Evolutionary conservation across 1,284 basidiomycete genomes (phyloP).

Genomic region (Apiotrichum domesticum): DNA sequence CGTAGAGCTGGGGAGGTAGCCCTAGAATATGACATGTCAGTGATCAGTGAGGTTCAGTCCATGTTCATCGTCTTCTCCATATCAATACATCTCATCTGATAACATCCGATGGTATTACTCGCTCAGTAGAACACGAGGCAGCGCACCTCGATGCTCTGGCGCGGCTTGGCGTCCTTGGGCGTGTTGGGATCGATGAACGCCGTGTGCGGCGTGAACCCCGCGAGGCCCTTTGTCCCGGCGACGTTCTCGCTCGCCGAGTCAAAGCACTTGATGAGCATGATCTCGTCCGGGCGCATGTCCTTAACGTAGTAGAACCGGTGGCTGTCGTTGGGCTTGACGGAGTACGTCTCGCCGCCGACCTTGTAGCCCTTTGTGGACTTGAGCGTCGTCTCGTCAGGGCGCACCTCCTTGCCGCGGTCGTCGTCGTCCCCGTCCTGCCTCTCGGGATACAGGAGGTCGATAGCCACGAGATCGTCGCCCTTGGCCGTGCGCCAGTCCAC

Average conservation of each 20-base stretch:
- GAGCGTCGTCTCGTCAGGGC: background rate
- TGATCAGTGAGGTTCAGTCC: too few relatives aligned
- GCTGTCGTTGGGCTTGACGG: slow-evolving; percentile 8
- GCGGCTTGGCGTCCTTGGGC: slow-evolving; percentile 9
- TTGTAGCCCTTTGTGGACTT: slow-evolving; percentile 9
- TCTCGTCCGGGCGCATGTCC: slow-evolving; percentile 17
- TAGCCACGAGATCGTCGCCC: slow-evolving; percentile 7
- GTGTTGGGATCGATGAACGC: slow-evolving; percentile 16
- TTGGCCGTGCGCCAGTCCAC: slow-evolving; percentile 15
- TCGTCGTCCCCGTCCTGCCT: slow-evolving; percentile 12
- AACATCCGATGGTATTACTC: too few relatives aligned
- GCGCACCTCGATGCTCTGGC: slow-evolving; percentile 20
- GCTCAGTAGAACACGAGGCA: slow-evolving; percentile 15
- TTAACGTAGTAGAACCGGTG: slow-evolving; percentile 18
- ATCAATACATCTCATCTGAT: too few relatives aligned
- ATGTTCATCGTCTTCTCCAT: too few relatives aligned
- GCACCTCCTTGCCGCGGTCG: slow-evolving; percentile 14
- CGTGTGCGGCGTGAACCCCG: slow-evolving; percentile 19
- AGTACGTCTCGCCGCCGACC: slow-evolving; percentile 18
- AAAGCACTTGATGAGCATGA: slow-evolving; percentile 22
- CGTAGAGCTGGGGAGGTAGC: too few relatives aligned
- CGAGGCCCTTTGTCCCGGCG: slow-evolving; percentile 3
- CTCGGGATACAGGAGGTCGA: slow-evolving; percentile 16
- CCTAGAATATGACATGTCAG: too few relatives aligned
- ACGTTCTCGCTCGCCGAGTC: slow-evolving; percentile 11